Conservation (phyloP, 2,329 filamentous ascomycete species). For the Pseudovirgaria hyperparasitica region DNA sequence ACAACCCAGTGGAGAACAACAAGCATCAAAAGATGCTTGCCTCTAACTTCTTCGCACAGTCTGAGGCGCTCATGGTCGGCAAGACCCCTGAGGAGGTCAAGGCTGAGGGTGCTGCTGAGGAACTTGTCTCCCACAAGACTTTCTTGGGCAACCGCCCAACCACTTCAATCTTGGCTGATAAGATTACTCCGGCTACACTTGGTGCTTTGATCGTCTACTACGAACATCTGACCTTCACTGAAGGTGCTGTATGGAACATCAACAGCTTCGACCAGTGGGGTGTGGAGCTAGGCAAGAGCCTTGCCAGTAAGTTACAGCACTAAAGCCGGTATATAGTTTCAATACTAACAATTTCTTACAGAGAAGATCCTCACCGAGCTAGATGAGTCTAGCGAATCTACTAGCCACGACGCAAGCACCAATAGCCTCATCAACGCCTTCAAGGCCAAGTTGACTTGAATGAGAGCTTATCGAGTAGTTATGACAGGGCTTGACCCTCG, state of each 20-base stretch:
- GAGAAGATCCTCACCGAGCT: constrained; percentile 56
- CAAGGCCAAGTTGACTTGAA: constrained; percentile 60
- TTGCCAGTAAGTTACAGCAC: constrained; percentile 60
- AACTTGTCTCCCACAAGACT: constrained; percentile 93
- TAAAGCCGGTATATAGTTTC: neutral
- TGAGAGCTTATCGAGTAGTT: no score
- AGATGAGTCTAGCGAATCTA: constrained; percentile 58
- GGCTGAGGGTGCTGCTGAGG: constrained; percentile 58
- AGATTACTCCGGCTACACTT: constrained; percentile 87
- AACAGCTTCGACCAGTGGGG: constrained; percentile 99
- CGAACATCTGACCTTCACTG: constrained; percentile 95
- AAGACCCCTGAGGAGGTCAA: constrained; percentile 73
- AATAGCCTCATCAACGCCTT: constrained; percentile 83
- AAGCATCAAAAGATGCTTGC: constrained; percentile 95
- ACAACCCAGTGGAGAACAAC: constrained; percentile 88
- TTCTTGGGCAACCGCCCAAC: constrained; percentile 97
- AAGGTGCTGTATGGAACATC: constrained; percentile 98
- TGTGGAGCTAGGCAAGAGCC: constrained; percentile 90
- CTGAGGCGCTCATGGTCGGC: constrained; percentile 82
- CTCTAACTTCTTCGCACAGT: constrained; percentile 83
- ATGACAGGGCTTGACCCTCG: no score
- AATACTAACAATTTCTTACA: constrained; percentile 6
- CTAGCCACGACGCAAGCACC: constrained; percentile 75
- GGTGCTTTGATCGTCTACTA: constrained; percentile 97
- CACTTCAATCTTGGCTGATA: constrained; percentile 82